Percentiles rank a stretch among this genome's conserved stretches.
Conservation (phyloP, 1,284 basidiomycete genomes). For the Cutaneotrichosporon sp. region DNA sequence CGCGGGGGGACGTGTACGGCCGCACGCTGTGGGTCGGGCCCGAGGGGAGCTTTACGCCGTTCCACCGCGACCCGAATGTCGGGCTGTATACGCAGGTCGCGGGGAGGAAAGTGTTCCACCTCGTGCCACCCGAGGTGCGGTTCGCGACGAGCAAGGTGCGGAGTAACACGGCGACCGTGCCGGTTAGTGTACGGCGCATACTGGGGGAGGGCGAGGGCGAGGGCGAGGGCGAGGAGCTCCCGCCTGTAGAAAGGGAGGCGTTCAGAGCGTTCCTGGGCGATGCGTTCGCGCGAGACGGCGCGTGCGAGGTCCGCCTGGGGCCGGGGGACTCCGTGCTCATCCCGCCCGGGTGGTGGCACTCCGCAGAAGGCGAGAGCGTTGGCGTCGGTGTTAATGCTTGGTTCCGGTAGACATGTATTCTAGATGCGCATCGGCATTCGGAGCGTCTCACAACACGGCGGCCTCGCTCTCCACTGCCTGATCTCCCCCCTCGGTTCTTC, state of each 20-base stretch:
- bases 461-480: too few relatives aligned
- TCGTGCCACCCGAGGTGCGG: constrained; percentile 37
- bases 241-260: constrained; percentile 6
- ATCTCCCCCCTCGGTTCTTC: too few relatives aligned
- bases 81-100: constrained; percentile 48
- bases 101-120: constrained; percentile 43
- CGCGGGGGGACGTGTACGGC: constrained; percentile 33
- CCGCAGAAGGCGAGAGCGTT: constrained; percentile 36
- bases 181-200: constrained; percentile 10
- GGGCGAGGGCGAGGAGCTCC: not conserved
- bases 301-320: constrained; percentile 33
- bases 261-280: constrained; percentile 15
- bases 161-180: constrained; percentile 16
- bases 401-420: constrained; percentile 36
- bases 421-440: too few relatives aligned
- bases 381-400: constrained; percentile 47
- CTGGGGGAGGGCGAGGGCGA: not conserved
- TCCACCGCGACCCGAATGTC: constrained; percentile 48
- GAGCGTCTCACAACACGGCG: too few relatives aligned
- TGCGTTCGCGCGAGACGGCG: constrained; percentile 32
- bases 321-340: constrained; percentile 44
- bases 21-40: constrained; percentile 51
- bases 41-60: constrained; percentile 42
- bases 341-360: constrained; percentile 51
- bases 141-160: constrained; percentile 4